phyloP scores from a whole-genome alignment of 768 basidiomycete genomes.

The Amanita rimosa region DNA sequence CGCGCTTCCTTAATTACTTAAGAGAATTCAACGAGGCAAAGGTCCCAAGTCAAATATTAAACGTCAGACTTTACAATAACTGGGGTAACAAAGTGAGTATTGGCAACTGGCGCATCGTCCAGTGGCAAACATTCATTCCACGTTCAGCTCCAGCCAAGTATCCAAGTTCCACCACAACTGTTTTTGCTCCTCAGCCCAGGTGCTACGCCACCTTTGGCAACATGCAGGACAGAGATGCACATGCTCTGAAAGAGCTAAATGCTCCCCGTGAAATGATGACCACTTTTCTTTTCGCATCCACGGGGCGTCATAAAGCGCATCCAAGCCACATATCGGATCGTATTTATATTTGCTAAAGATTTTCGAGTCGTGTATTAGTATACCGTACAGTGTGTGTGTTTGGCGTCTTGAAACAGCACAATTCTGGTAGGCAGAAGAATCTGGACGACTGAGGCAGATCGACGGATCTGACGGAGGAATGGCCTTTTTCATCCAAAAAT shows the following conservation, averaged over 20 bases:
- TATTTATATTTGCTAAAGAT: not conserved
- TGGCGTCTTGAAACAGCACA: not conserved
- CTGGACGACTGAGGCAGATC: not conserved
- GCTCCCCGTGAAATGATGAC: not conserved
- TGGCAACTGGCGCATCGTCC: no score
- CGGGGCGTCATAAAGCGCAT: not conserved
- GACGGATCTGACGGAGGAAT: not conserved
- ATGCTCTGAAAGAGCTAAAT: not conserved
- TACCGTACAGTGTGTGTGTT: not conserved
- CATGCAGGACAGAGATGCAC: not conserved
- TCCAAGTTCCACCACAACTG: not conserved
- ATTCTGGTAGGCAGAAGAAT: not conserved
- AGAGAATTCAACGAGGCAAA: no score
- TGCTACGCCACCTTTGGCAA: not conserved
- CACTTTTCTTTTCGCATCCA: not conserved
- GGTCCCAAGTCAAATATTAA: no score
- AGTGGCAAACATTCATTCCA: not conserved
- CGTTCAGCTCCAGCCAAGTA: not conserved
- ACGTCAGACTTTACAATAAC: no score
- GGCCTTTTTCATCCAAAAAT: not conserved
- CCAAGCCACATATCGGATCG: not conserved
- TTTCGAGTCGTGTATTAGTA: not conserved
- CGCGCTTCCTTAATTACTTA: no score
- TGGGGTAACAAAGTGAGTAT: no score
- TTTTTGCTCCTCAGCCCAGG: not conserved